Evolutionary conservation across 495 filamentous ascomycete species (phyloP), one percentile per base, ranked within the genome.

Genomic region (Halenospora varia): DNA sequence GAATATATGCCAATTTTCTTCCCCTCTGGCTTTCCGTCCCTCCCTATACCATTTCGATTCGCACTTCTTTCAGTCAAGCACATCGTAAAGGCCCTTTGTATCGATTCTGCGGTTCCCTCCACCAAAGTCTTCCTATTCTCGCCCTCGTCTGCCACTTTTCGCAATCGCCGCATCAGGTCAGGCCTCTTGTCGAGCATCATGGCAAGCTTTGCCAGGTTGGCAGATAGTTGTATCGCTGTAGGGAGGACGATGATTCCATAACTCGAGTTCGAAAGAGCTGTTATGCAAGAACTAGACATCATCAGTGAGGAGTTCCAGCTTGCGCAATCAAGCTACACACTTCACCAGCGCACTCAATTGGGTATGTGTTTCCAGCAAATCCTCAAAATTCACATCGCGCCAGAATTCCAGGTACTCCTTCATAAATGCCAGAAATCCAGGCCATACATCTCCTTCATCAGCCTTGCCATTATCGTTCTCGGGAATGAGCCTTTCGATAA

Each of bases 81-180:
- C 39, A 90, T 90, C 44, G 89, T 95, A 67, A 97, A 96, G 2
- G 92, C 89, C 60, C 90, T 87, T 47, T 92, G 87, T 53, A 97
- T 86, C 45, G 90, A 84, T 61, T 96, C 92, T 17, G 90, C 90
- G 1, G 90, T 88, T 22, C 85, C 75, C 67, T 95, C 92, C 10
- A 92, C 89, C 56, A 96, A 75, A 3, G 89, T 92, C 59, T 89
- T 86, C 35, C 74, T 69, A 1, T 63, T 50, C 23, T 73, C 81
- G 20, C 61, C 69, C 8, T 65, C 62, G 62, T 67, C 75, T 66
- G 71, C 77, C 66, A 66, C 71, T 62, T 68, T 78, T 66, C 64
- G 83, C 55, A 77, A 83, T 74, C 64, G 79, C 72, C 64, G 81
- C 73, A 74, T 73, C 57, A 96, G 72, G 40, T 92, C 82, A 2